Percentiles rank a stretch among this genome's conserved stretches.
These are phyloP conservation scores for Fusarium udum DNA, from an alignment of 2,329 filamentous ascomycete species.

Conservation along the genomic window DNA sequence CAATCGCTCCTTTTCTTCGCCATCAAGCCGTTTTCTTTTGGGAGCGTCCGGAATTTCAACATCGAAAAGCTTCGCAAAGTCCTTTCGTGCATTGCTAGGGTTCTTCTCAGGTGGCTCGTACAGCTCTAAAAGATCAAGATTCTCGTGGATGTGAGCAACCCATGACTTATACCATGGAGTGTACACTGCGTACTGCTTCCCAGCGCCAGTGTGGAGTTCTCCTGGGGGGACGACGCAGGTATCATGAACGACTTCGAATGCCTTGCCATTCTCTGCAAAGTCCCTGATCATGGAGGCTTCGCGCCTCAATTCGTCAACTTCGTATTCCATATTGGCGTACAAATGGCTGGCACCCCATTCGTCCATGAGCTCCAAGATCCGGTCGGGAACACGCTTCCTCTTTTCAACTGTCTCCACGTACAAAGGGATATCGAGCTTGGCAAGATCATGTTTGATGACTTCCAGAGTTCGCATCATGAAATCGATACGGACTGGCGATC, in stretches of 20 bases:
- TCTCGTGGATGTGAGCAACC: conserved; percentile 75
- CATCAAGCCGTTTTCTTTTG: conserved; percentile 67
- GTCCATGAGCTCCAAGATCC: conserved; percentile 72
- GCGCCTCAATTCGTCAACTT: conserved; percentile 86
- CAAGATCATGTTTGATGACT: conserved; percentile 72
- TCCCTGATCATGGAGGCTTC: conserved; percentile 73
- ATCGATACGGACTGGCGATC: conserved; percentile 77
- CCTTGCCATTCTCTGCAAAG: conserved; percentile 70
- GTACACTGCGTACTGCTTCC: conserved; percentile 86
- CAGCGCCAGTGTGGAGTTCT: conserved; percentile 69
- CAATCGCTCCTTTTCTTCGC: conserved; percentile 68
- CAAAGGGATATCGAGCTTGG: conserved; percentile 78
- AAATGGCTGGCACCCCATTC: conserved; percentile 80
- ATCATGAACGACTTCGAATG: conserved; percentile 79
- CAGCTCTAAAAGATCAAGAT: conserved; percentile 72
- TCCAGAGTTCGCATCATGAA: conserved; percentile 79
- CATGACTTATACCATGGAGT: conserved; percentile 83
- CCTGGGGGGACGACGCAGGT: conserved; percentile 85
- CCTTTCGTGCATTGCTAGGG: conserved; percentile 48
- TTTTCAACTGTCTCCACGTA: conserved; percentile 76
- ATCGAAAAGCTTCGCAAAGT: conserved; percentile 67
- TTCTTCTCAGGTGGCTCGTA: conserved; percentile 59
- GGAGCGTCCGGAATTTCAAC: conserved; percentile 69
- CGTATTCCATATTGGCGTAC: conserved; percentile 88
- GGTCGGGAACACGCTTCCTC: conserved; percentile 67